Percentiles rank a stretch among this genome's conserved stretches.
Conservation (phyloP, 257 asterid species). For the Solanum verrucosum region DNA sequence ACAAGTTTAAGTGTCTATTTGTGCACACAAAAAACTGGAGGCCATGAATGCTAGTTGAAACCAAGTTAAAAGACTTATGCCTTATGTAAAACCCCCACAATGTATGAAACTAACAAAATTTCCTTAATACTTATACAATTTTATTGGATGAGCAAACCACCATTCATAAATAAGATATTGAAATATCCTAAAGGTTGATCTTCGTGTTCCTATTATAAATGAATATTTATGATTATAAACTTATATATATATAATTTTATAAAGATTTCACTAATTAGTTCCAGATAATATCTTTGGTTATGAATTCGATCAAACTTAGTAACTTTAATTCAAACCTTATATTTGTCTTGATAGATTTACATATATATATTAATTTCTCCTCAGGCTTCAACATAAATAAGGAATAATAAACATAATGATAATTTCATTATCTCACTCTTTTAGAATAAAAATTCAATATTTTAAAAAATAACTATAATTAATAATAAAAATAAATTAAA, state of each 20-base stretch:
- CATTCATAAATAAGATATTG: neutral
- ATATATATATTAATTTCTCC: too few species aligned
- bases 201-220: neutral
- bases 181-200: too few species aligned
- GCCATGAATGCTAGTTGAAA: too few species aligned
- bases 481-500: too few species aligned
- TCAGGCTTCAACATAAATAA: too few species aligned
- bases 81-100: neutral
- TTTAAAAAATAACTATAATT: neutral
- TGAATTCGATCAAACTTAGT: neutral
- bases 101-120: neutral
- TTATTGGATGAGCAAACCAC: neutral
- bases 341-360: neutral
- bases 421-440: too few species aligned
- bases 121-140: neutral
- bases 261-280: too few species aligned
- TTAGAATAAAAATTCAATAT: too few species aligned
- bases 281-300: fast-evolving
- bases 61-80: neutral
- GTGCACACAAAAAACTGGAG: fast-evolving
- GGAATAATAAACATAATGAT: too few species aligned
- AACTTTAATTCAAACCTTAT: neutral
- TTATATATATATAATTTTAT: too few species aligned
- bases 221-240: too few species aligned
- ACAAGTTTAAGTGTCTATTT: too few species aligned